These are phyloP conservation scores for Aspergillus pseudonomiae DNA, from an alignment of 2,329 filamentous ascomycete genomes.

Conservation along the genomic window DNA sequence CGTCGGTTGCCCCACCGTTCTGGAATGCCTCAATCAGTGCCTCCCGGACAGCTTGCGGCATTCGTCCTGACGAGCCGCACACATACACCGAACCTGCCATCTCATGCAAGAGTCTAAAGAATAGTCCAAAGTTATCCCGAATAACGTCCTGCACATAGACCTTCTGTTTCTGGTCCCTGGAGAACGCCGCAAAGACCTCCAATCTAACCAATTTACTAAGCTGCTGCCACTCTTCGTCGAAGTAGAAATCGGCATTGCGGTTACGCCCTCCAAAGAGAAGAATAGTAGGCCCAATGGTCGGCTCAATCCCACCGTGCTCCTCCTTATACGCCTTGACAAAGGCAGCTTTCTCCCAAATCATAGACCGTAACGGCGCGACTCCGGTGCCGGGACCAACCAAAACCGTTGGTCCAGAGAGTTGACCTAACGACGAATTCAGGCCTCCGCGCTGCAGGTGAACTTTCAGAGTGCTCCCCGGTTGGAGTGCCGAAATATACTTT, in stretches of 20 bases:
- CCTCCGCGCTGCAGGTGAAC: constrained; percentile 61
- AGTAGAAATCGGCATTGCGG: constrained; percentile 75
- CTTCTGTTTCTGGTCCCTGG: constrained; percentile 66
- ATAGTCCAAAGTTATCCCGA: constrained; percentile 51
- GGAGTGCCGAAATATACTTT: constrained; percentile 73
- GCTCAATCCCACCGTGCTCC: constrained; percentile 31
- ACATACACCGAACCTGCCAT: constrained; percentile 56
- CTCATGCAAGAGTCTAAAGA: constrained; percentile 57
- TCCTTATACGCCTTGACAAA: constrained; percentile 37
- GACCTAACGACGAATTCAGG: constrained; percentile 50
- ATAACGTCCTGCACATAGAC: constrained; percentile 70
- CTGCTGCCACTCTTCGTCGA: constrained; percentile 70
- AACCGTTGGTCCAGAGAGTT: constrained; percentile 64
- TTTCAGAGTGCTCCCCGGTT: constrained; percentile 59
- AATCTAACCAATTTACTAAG: constrained; percentile 50
- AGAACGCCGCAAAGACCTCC: constrained; percentile 67
- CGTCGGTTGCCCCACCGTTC: constrained; percentile 50
- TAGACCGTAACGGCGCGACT: constrained; percentile 77
- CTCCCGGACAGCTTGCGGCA: constrained; percentile 70
- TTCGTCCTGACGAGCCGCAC: constrained; percentile 64
- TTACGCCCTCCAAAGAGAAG: constrained; percentile 89
- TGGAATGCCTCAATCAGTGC: constrained; percentile 65
- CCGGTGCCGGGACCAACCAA: constrained; percentile 86
- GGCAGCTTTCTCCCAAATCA: constrained; percentile 73
- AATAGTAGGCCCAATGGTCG: constrained; percentile 50